Evolutionary conservation across 163 green algal species (phyloP).

Genomic region (Coccomyxa subellipsoidea): DNA sequence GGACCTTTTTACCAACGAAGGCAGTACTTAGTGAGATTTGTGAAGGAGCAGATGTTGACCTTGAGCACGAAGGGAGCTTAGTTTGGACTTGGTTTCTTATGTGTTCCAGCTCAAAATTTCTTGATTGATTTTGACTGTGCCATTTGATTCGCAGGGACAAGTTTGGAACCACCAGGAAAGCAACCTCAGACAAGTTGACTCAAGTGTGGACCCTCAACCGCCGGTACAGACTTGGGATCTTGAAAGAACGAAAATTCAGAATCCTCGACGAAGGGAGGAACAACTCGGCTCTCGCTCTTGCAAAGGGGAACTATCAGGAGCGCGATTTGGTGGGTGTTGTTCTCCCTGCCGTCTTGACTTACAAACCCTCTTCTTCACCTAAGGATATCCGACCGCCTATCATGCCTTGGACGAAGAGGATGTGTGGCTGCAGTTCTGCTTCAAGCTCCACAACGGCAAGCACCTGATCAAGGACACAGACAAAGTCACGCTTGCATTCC

Average conservation of each 20-base stretch:
- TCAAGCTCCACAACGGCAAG: constrained; percentile 22
- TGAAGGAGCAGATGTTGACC: no score
- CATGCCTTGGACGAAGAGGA: no score
- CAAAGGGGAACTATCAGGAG: constrained; percentile 1
- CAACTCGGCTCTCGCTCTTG: not conserved
- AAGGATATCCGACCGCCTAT: no score
- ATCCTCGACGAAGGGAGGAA: not conserved
- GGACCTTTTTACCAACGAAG: no score
- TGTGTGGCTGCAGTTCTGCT: constrained; percentile 21
- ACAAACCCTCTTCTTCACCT: no score
- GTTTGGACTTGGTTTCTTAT: no score
- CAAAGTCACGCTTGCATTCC: constrained; percentile 25
- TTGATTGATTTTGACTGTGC: not conserved
- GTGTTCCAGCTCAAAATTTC: no score
- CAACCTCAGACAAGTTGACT: not conserved
- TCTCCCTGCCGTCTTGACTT: not conserved
- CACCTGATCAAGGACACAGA: constrained; percentile 15
- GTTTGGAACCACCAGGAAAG: not conserved
- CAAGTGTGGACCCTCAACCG: not conserved
- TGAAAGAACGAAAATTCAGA: constrained; percentile 3
- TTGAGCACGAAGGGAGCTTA: no score
- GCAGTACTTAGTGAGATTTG: no score
- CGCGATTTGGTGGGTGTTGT: not conserved
- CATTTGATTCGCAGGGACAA: not conserved
- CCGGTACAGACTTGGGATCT: not conserved